These are phyloP conservation scores for Boletus patriciae DNA, from an alignment of 768 basidiomycete genomes.

Conservation along the genomic window DNA sequence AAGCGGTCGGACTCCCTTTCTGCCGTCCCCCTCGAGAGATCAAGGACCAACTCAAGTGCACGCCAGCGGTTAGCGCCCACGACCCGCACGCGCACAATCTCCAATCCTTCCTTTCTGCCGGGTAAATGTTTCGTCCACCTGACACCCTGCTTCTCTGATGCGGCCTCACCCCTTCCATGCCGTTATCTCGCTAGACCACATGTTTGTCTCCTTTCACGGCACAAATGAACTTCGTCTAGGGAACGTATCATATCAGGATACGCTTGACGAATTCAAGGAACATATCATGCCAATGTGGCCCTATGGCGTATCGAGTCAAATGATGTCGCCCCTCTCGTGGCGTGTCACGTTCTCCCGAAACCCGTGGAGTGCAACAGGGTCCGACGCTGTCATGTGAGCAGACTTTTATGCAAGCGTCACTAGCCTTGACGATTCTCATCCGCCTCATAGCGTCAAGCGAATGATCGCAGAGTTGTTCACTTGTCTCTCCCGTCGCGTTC, in stretches of 20 bases:
- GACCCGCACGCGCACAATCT: slow-evolving; percentile 36
- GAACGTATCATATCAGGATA: slow-evolving; percentile 49
- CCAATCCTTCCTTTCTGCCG: slow-evolving; percentile 36
- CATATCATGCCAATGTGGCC: slow-evolving; percentile 65
- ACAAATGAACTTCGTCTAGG: slow-evolving; percentile 58
- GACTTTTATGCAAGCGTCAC: background rate
- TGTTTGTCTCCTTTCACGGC: slow-evolving; percentile 69
- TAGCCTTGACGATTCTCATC: slow-evolving; percentile 23
- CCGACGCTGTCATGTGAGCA: slow-evolving; percentile 52
- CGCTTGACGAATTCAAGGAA: slow-evolving; percentile 58
- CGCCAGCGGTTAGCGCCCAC: slow-evolving; percentile 34
- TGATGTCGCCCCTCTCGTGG: slow-evolving; percentile 47
- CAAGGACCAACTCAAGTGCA: slow-evolving; percentile 44
- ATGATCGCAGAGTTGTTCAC: slow-evolving; percentile 62
- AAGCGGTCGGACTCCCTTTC: slow-evolving; percentile 28
- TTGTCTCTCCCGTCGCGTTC: slow-evolving; percentile 58
- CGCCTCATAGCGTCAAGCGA: slow-evolving; percentile 49
- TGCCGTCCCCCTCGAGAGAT: slow-evolving; percentile 34
- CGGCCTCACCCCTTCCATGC: slow-evolving; percentile 25
- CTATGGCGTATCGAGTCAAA: slow-evolving; percentile 51
- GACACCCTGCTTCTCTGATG: slow-evolving; percentile 18
- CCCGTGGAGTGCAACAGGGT: slow-evolving; percentile 67
- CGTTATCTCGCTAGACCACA: slow-evolving; percentile 51
- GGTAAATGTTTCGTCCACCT: slow-evolving; percentile 18
- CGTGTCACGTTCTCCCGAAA: slow-evolving; percentile 60